Percentiles rank a stretch among this genome's conserved stretches.
These are phyloP conservation scores for Saccharomycopsis amapae DNA, from an alignment of 805 yeast species.

Conservation along the genomic window DNA sequence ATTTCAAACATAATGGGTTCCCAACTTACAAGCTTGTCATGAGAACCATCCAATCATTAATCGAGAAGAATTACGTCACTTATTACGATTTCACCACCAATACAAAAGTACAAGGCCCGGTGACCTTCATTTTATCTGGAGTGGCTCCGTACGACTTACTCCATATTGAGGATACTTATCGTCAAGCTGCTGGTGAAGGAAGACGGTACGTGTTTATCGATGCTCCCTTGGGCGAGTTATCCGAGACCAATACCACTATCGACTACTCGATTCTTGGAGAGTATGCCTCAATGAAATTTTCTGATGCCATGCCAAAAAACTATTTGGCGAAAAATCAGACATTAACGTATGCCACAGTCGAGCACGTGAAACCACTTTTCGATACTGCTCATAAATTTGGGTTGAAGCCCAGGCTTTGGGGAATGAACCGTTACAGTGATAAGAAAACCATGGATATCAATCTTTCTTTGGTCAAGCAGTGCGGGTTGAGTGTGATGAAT, in stretches of 20 bases:
- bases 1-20: conserved; percentile 35
- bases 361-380: conserved; percentile 4
- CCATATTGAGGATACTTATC: conserved; percentile 21
- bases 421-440: conserved; percentile 4
- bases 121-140: conserved; percentile 16
- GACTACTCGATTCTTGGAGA: conserved; percentile 4
- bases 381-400: conserved; percentile 4
- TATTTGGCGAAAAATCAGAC: conserved; percentile 20
- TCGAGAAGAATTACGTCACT: conserved; percentile 27
- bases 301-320: neutral
- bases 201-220: conserved; percentile 37
- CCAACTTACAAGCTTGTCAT: conserved; percentile 40
- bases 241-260: neutral
- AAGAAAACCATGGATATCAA: neutral
- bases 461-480: conserved; percentile 3
- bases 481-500: conserved; percentile 12
- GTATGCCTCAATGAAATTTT: conserved; percentile 3
- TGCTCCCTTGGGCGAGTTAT: conserved; percentile 26
- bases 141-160: conserved; percentile 23
- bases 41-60: conserved; percentile 40
- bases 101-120: conserved; percentile 7
- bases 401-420: conserved; percentile 13
- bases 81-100: conserved; percentile 13
- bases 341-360: conserved; percentile 3
- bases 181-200: conserved; percentile 22